phyloP scores from a whole-genome alignment of 2,329 filamentous ascomycete species.

The Colletotrichum sp. region DNA sequence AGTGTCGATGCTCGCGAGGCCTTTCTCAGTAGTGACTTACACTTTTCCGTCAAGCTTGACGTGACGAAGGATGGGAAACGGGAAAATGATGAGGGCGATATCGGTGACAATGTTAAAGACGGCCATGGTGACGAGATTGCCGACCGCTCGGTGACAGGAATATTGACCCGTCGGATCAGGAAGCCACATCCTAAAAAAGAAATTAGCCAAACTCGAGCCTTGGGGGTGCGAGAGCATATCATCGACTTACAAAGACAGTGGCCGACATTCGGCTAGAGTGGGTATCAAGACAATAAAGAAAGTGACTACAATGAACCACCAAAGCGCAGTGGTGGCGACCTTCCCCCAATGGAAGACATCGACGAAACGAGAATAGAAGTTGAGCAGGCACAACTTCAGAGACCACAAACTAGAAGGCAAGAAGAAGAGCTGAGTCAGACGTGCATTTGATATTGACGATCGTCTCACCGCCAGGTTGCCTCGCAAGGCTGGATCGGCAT shows the following conservation, averaged over 20 bases:
- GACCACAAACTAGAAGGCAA: constrained; percentile 28
- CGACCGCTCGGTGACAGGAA: constrained; percentile 28
- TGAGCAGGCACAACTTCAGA: constrained; percentile 32
- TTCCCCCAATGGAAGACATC: constrained; percentile 26
- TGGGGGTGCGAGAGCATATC: neutral
- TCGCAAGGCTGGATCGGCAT: neutral
- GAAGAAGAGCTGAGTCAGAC: neutral
- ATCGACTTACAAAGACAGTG: constrained; percentile 24
- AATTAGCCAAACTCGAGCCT: neutral
- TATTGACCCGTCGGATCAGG: constrained; percentile 9
- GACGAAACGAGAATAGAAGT: constrained; percentile 35
- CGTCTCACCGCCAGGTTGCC: neutral
- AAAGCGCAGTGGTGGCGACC: constrained; percentile 22
- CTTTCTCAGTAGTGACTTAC: neutral
- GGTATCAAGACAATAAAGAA: constrained; percentile 30
- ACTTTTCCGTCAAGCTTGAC: constrained; percentile 25
- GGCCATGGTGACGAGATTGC: constrained; percentile 32
- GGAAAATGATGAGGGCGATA: constrained; percentile 31
- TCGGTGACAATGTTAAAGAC: constrained; percentile 33
- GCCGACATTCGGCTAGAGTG: constrained; percentile 31
- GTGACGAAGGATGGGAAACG: constrained; percentile 31
- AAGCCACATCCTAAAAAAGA: neutral
- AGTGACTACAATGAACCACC: constrained; percentile 30
- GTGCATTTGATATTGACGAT: neutral
- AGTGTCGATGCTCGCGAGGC: neutral